Evolutionary conservation across 169 alveolate genomes (phyloP).

Genomic region (Plasmodium gallinaceum): DNA sequence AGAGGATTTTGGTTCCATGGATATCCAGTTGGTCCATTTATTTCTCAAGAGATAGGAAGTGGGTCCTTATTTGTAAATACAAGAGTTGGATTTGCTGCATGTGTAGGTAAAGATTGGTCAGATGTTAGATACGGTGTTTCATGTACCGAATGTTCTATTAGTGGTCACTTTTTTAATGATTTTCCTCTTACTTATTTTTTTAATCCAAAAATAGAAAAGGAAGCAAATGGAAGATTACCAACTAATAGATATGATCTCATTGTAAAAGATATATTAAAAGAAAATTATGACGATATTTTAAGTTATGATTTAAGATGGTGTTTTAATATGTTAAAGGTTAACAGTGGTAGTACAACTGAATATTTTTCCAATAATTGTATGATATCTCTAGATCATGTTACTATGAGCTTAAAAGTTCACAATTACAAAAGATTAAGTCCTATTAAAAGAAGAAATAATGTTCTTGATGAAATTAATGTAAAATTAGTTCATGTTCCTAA

Average conservation of each 20-base stretch:
- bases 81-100: conserved; percentile 87
- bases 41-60: conserved; percentile 91
- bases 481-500: conserved; percentile 56
- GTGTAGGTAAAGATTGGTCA: conserved; percentile 77
- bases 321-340: conserved; percentile 71
- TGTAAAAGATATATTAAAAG: conserved; percentile 69
- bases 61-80: conserved; percentile 87
- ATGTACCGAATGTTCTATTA: conserved; percentile 90
- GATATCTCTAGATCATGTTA: conserved; percentile 71
- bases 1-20: conserved; percentile 92
- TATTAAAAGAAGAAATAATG: conserved; percentile 20
- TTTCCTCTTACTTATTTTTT: conserved; percentile 88
- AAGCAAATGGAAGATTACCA: conserved; percentile 71
- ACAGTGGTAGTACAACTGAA: conserved; percentile 66
- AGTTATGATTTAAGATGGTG: conserved; percentile 72
- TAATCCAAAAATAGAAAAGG: conserved; percentile 80
- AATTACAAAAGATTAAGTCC: conserved; percentile 50
- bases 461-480: conserved; percentile 54
- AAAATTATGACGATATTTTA: conserved; percentile 53
- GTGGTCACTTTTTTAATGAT: conserved; percentile 90
- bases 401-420: conserved; percentile 67
- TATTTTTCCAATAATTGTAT: conserved; percentile 49
- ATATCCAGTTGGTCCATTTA: conserved; percentile 92
- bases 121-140: conserved; percentile 87
- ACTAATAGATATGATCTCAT: conserved; percentile 70